Evolutionary conservation across 495 filamentous ascomycete genomes (phyloP).

Genomic region (Talaromyces thailandensis): DNA sequence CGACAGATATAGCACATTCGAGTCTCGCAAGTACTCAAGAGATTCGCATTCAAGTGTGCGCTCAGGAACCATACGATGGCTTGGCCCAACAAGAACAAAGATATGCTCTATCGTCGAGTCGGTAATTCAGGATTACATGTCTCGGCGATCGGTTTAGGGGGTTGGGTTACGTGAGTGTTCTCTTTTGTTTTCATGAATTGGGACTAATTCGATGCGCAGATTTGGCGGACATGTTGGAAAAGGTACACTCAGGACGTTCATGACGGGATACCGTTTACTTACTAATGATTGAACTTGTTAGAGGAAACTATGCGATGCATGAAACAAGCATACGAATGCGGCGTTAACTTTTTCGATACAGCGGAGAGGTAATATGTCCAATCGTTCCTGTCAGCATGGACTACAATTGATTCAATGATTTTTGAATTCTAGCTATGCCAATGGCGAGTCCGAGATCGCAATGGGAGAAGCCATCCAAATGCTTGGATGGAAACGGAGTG

Average conservation of each 20-base stretch:
- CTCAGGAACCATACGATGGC: background rate
- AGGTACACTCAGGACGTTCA: slow-evolving; percentile 25
- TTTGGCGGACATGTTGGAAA: slow-evolving; percentile 61
- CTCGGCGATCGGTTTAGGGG: slow-evolving; percentile 63
- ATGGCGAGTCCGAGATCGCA: slow-evolving; percentile 61
- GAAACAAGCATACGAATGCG: slow-evolving; percentile 66
- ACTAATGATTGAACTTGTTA: slow-evolving; percentile 10
- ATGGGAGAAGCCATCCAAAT: slow-evolving; percentile 63
- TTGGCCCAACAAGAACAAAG: background rate
- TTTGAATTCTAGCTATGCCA: slow-evolving; percentile 35
- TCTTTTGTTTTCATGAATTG: no score
- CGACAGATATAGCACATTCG: no score
- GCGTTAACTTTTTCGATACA: slow-evolving; percentile 65
- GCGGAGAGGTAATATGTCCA: slow-evolving; percentile 21
- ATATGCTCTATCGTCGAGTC: slow-evolving; percentile 66
- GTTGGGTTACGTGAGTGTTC: slow-evolving; percentile 57
- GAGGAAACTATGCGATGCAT: slow-evolving; percentile 58
- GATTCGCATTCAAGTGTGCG: no score
- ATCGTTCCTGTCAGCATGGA: no score
- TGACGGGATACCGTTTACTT: no score
- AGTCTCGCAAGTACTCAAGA: no score
- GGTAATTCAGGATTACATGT: slow-evolving; percentile 69
- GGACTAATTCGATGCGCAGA: background rate
- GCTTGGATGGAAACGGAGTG: slow-evolving; percentile 60
- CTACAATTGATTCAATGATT: no score